These are phyloP conservation scores for Penicillium verhagenii DNA, from an alignment of 495 filamentous ascomycete species.

Conservation along the genomic window DNA sequence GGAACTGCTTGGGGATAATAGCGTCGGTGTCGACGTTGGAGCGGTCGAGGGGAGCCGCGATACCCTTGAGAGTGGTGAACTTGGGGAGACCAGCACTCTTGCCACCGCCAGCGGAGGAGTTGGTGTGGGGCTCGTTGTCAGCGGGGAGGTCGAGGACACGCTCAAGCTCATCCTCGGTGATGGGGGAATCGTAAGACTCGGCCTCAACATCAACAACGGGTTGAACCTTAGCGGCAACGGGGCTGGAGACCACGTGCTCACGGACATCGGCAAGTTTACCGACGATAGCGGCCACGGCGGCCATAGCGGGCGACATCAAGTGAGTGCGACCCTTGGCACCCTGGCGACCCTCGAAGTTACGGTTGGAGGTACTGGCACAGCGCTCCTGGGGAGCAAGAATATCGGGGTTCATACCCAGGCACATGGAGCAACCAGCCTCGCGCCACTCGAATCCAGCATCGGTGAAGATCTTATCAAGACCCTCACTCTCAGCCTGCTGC, in stretches of 20 bases:
- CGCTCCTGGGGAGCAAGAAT: slow-evolving; percentile 92
- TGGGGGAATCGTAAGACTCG: slow-evolving; percentile 63
- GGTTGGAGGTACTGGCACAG: slow-evolving; percentile 93
- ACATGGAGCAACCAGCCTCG: slow-evolving; percentile 98
- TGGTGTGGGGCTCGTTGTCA: slow-evolving; percentile 63
- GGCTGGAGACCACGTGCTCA: slow-evolving; percentile 62
- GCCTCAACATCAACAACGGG: slow-evolving; percentile 57
- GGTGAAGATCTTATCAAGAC: slow-evolving; percentile 85
- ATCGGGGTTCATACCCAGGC: slow-evolving; percentile 98
- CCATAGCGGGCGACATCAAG: slow-evolving; percentile 96
- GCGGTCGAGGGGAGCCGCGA: slow-evolving; percentile 83
- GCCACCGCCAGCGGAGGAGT: slow-evolving; percentile 46
- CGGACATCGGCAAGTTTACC: slow-evolving; percentile 92
- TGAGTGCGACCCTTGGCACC: slow-evolving; percentile 92
- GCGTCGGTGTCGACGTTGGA: slow-evolving; percentile 95
- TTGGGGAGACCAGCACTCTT: slow-evolving; percentile 69
- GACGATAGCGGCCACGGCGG: slow-evolving; percentile 82
- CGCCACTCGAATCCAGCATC: slow-evolving; percentile 97
- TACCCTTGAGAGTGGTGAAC: slow-evolving; percentile 78
- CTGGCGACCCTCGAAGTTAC: slow-evolving; percentile 97
- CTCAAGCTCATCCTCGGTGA: slow-evolving; percentile 75
- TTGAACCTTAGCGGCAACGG: slow-evolving; percentile 55
- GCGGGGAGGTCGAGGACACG: slow-evolving; percentile 73
- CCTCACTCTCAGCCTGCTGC: slow-evolving; percentile 86
- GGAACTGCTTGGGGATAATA: slow-evolving; percentile 98